Evolutionary conservation across 164 flowering plant species (phyloP).

Genomic region (Liriodendron chinense): DNA sequence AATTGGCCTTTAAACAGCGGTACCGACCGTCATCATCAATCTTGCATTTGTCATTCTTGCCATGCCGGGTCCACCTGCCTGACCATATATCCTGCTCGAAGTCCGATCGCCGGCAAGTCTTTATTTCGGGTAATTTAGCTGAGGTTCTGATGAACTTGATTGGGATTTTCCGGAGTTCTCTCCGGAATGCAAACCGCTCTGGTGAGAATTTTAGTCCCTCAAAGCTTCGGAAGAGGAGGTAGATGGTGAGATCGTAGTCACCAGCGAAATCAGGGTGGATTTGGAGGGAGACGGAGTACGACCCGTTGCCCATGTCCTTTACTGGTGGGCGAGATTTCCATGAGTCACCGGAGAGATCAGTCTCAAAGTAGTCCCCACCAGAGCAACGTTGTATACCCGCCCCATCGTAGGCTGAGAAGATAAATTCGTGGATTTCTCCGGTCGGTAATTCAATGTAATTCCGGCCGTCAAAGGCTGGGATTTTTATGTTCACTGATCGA

Average conservation of each 20-base stretch:
- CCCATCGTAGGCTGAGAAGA: slow-evolving; percentile 63
- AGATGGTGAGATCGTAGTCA: slow-evolving; percentile 49
- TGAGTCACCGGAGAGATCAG: slow-evolving; percentile 70
- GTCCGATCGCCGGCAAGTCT: slow-evolving; percentile 46
- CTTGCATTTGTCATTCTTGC: slow-evolving; percentile 52
- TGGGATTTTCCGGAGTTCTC: slow-evolving; percentile 42
- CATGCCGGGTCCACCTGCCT: slow-evolving; percentile 87
- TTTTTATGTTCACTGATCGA: slow-evolving; percentile 39
- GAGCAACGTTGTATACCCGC: slow-evolving; percentile 45
- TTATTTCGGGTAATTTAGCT: slow-evolving; percentile 38
- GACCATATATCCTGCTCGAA: slow-evolving; percentile 59
- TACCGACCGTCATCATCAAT: slow-evolving; percentile 71
- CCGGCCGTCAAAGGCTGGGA: slow-evolving; percentile 45
- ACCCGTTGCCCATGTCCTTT: slow-evolving; percentile 69
- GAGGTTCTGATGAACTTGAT: slow-evolving; percentile 33
- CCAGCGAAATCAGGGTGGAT: slow-evolving; percentile 82
- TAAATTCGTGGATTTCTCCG: slow-evolving; percentile 63
- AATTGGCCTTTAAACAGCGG: slow-evolving; percentile 49
- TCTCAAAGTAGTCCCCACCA: slow-evolving; percentile 92
- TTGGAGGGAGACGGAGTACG: slow-evolving; percentile 65
- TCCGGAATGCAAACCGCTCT: slow-evolving; percentile 43
- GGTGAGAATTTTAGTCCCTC: slow-evolving; percentile 74
- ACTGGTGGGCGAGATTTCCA: slow-evolving; percentile 87
- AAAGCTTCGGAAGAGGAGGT: slow-evolving; percentile 68
- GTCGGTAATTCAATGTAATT: slow-evolving; percentile 35